Conservation (phyloP, 2,329 filamentous ascomycete species). For the Fusarium solani-melongenae region DNA sequence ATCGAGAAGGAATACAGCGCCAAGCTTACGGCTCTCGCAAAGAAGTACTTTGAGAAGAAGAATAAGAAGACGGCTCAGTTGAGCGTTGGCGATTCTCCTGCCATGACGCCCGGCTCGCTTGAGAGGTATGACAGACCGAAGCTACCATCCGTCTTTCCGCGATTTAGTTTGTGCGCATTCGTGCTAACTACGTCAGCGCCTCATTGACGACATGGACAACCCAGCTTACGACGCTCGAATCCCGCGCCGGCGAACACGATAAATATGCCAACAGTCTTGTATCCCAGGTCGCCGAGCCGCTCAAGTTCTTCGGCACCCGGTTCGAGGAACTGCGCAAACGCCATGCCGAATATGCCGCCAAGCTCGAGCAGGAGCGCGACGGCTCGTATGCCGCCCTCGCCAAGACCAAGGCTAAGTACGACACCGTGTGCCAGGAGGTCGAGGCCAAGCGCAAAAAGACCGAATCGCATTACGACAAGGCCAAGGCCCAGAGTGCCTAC, state of each 20-base stretch:
- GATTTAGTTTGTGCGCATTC: background rate
- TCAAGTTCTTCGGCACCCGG: constrained; percentile 77
- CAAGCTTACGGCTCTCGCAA: constrained; percentile 87
- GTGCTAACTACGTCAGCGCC: constrained; percentile 67
- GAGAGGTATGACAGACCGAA: constrained; percentile 71
- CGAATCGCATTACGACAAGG: constrained; percentile 92
- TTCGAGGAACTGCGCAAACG: constrained; percentile 95
- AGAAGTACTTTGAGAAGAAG: constrained; percentile 98
- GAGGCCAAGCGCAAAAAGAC: constrained; percentile 95
- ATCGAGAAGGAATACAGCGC: constrained; percentile 98
- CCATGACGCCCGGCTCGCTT: constrained; percentile 92
- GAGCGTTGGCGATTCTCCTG: constrained; percentile 93
- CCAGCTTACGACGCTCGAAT: constrained; percentile 90
- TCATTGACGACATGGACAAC: constrained; percentile 98
- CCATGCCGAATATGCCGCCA: constrained; percentile 88
- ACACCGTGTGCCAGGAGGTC: constrained; percentile 91
- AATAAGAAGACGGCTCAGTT: constrained; percentile 86
- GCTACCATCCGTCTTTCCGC: background rate
- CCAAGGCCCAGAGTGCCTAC: constrained; percentile 90
- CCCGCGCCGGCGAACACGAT: constrained; percentile 89
- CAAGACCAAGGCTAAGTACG: constrained; percentile 94
- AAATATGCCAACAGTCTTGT: constrained; percentile 83
- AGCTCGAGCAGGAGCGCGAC: constrained; percentile 91
- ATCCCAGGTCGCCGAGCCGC: constrained; percentile 83
- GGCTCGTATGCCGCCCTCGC: constrained; percentile 83